Base-by-base conservation (phyloP, 2,329 filamentous ascomycete species). In the Penicillium hordei region DNA sequence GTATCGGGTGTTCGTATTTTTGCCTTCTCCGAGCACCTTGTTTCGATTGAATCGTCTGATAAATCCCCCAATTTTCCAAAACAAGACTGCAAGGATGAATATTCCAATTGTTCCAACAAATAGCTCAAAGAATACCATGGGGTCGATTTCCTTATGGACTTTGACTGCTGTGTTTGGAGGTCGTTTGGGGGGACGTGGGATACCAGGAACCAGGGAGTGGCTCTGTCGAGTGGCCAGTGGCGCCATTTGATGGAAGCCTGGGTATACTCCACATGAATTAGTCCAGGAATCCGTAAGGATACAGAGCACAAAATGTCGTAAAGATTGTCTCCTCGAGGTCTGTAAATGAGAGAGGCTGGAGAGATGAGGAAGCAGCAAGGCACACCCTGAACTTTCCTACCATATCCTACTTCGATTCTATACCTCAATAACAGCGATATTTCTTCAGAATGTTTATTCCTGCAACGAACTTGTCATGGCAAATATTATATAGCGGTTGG, bases 41-140 rank as follows among this genome's bases (percentile, higher is more conserved):
- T 68, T 57, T 52, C 66, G 64, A 8, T 67, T 77, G 50, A 77
- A 74, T 2, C 55, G 68, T 52, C 76, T 74, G 57, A 75, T 58
- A 52, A 75, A 71, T 3, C 66, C 60, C 10, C 74, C 75, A 31
- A 70, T 53, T 52, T 75, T 78, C 76, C 76, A 78, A 52, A 74
- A 68, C 6, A 76, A 51, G 19, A 78, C 71, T 0, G 67, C 68
- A 25, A 74, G 50, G 38, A 76, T 52, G 36, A 78, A 78, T 42
- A 77, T 76, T 4, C 65, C 66, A 13, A 76, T 55, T 0, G 75
- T 75, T 8, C 72, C 75, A 1, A 68, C 64, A 23, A 78, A 70
- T 1, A 78, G 61, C 40, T 72, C 62, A 4, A 68, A 49, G 25
- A 77, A 68, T 0, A 72, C 63, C 19, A 65, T 69, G 13, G 70